Evolutionary conservation across 192 early-diverging fungal genomes (phyloP), one percentile per base, ranked within the genome.

Genomic region (Linnemannia zychae): DNA sequence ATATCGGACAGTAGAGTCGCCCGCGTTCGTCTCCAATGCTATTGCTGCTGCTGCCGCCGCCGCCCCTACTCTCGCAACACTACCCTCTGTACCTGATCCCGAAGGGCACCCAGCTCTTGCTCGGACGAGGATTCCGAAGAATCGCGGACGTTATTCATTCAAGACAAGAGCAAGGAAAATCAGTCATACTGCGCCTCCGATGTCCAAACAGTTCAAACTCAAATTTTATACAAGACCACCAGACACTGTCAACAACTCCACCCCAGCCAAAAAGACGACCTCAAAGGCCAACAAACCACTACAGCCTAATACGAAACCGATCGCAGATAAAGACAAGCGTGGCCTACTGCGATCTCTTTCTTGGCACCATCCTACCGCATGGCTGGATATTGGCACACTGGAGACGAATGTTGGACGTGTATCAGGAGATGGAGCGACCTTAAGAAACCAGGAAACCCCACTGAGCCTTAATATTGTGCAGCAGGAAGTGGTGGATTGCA

Each of bases 1-100:
- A 67, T 37, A 67, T 33, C 9, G 36, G n/a, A 67, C 66, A 67
- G 66, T 67, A 24, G 66, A 67, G 66, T 67, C 66, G 18, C 66
- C 66, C 48, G 18, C 12, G 36, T 24, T 37, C 34, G 36, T 67
- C 33, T 67, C 36, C 33, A 67, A 34, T 24, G 33, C 66, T 24
- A 37, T 18, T 33, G 4, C 66, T 67, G 9, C 66, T 67, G 31
- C 20, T 37, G 16, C 66, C 48, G 12, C 48, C 18, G 48, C 2
- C 48, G 12, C 48, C 48, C 48, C 15, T 11, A 49, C 48, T 17
- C 18, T 49, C 48, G 18, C 48, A 49, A 49, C 6, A 4, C 13
- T 49, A 11, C 48, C 18, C 48, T 49, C 13, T 49, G 48, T 1
- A 11, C 48, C 18, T 13, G 2, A 49, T 17, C 48, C 48, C 48